These are phyloP conservation scores for Kwoniella shivajii DNA, from an alignment of 1,284 basidiomycete species.

Conservation along the genomic window DNA sequence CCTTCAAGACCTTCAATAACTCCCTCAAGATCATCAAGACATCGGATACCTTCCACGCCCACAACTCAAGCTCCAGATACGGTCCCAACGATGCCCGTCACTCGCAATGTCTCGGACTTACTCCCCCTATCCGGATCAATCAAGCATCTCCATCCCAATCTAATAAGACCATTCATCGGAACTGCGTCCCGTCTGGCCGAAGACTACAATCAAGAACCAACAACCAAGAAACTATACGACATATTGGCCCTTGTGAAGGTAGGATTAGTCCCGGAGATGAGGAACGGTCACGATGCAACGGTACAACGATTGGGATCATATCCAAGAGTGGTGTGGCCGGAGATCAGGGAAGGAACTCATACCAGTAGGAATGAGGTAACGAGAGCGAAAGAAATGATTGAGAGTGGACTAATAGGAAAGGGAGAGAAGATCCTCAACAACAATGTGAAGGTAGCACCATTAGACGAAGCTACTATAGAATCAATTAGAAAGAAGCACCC, in stretches of 20 bases:
- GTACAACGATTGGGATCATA: not conserved
- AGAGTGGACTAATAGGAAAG: not conserved
- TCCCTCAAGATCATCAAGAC: too few relatives aligned
- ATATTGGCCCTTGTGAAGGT: slow-evolving; percentile 1
- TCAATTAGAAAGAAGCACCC: slow-evolving; percentile 64
- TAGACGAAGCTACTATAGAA: not conserved
- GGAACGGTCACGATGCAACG: not conserved
- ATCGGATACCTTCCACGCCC: too few relatives aligned
- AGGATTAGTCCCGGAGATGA: slow-evolving; percentile 2
- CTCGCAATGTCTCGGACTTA: not conserved
- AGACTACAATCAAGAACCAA: not conserved
- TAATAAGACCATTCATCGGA: not conserved
- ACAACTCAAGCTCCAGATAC: too few relatives aligned
- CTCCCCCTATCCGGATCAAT: not conserved
- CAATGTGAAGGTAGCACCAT: not conserved
- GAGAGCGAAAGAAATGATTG: not conserved
- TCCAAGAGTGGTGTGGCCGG: not conserved
- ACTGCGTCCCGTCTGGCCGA: not conserved
- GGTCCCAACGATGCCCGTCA: too few relatives aligned
- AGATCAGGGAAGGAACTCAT: too few relatives aligned
- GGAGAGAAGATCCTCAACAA: not conserved
- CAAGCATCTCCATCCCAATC: not conserved
- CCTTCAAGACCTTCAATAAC: too few relatives aligned
- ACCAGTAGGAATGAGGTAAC: not conserved
- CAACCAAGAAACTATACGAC: not conserved